Evolutionary conservation across 257 asterid genomes (phyloP).

Genomic region (Solanum pimpinellifolium): DNA sequence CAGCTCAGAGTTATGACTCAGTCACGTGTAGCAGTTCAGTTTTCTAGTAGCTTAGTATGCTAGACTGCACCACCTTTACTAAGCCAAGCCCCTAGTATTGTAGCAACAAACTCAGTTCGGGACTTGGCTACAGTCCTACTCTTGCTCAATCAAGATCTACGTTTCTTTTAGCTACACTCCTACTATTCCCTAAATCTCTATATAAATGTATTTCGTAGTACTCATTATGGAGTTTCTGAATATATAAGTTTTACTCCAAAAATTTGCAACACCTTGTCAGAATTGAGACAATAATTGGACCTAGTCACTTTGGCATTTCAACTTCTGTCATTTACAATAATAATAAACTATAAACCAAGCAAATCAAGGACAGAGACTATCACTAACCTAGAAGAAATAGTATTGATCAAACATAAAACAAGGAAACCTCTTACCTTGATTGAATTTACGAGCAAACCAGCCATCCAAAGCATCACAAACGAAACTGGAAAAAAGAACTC

Average conservation of each 20-base stretch:
- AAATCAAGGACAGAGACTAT: background rate
- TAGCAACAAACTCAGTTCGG: slow-evolving; percentile 76
- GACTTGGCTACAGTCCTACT: slow-evolving; percentile 84
- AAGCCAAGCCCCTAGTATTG: slow-evolving; percentile 69
- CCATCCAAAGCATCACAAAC: slow-evolving; percentile 99
- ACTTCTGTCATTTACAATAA: background rate
- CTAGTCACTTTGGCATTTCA: background rate
- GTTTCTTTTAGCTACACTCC: background rate
- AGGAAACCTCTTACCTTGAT: slow-evolving; percentile 63
- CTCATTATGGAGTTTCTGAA: background rate
- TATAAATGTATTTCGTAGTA: background rate
- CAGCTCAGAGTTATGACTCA: background rate
- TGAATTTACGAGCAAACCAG: slow-evolving; percentile 91
- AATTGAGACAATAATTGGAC: background rate
- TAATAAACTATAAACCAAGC: background rate
- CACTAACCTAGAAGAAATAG: background rate
- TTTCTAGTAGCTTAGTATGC: slow-evolving; percentile 87
- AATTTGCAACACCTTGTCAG: background rate
- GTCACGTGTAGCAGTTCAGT: slow-evolving; percentile 29
- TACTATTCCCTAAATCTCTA: background rate
- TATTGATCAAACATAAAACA: background rate
- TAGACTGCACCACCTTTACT: slow-evolving; percentile 44
- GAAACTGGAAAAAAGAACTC: slow-evolving; percentile 40
- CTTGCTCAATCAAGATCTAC: slow-evolving; percentile 30
- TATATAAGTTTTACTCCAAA: background rate